A percentile compares a stretch with the other conserved stretches of the same genome.
These are phyloP conservation scores for Aspergillus nidulans DNA, from an alignment of 495 filamentous ascomycete genomes.

Conservation along the genomic window DNA sequence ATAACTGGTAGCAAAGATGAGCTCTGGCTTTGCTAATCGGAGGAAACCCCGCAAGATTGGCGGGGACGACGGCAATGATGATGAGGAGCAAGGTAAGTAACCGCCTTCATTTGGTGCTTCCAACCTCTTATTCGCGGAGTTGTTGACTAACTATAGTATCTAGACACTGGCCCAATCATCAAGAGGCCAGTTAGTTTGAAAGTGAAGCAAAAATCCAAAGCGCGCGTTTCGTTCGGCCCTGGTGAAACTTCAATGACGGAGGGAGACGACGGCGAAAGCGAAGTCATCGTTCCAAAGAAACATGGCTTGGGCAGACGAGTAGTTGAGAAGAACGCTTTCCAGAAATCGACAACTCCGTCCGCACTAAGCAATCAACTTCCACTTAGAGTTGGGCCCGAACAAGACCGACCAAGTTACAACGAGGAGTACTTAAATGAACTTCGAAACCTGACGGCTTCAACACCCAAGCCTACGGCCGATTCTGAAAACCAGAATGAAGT, in stretches of 20 bases:
- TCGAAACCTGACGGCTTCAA: constrained; percentile 73
- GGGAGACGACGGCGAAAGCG: constrained; percentile 50
- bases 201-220: constrained; percentile 59
- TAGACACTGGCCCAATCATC: constrained; percentile 34
- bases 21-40: constrained; percentile 61
- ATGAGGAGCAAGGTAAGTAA: constrained; percentile 30
- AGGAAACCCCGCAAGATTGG: constrained; percentile 73
- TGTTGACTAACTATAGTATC: constrained; percentile 1
- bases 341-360: constrained; percentile 43
- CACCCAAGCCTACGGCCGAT: constrained; percentile 55
- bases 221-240: constrained; percentile 71
- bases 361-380: constrained; percentile 43
- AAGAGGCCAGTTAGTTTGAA: constrained; percentile 45
- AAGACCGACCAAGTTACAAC: constrained; percentile 79
- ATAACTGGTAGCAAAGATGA: constrained; percentile 39
- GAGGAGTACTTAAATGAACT: constrained; percentile 83
- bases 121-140: neutral
- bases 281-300: constrained; percentile 66
- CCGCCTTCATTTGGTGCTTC: neutral
- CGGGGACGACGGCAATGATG: constrained; percentile 60
- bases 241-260: constrained; percentile 53
- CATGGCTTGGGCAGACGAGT: constrained; percentile 62
- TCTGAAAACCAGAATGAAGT: constrained; percentile 57
- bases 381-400: constrained; percentile 53
- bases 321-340: constrained; percentile 66